Evolutionary conservation across 164 flowering plant genomes (phyloP).

Genomic region (Paratinospora sagittata): DNA sequence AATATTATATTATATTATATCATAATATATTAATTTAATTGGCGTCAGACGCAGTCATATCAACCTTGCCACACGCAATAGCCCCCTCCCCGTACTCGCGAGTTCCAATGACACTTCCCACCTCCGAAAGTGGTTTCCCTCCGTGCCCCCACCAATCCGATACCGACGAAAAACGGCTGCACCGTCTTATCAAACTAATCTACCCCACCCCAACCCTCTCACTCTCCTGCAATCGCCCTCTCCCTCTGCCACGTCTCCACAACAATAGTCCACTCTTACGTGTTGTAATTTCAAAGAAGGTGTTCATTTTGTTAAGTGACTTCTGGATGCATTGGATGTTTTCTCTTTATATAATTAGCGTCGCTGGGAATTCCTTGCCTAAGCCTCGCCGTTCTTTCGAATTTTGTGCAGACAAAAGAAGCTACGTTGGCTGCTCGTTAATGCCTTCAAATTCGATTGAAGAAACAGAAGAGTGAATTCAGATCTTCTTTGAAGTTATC

Average conservation of each 20-base stretch:
- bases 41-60: too few species aligned
- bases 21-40: too few species aligned
- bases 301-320: background rate
- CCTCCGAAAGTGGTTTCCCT: background rate
- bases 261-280: too few species aligned
- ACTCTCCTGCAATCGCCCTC: background rate
- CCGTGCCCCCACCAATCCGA: background rate
- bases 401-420: too few species aligned
- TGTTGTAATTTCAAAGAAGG: too few species aligned
- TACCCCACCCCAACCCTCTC: background rate
- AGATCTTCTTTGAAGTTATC: too few species aligned
- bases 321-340: background rate
- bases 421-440: too few species aligned
- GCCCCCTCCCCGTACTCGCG: background rate
- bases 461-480: too few species aligned
- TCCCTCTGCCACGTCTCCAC: background rate
- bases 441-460: too few species aligned
- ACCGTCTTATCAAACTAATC: background rate
- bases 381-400: too few species aligned
- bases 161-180: background rate
- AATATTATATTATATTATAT: too few species aligned
- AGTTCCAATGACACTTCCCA: background rate
- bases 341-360: background rate
- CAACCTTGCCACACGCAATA: too few species aligned
- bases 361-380: background rate